phyloP scores from a whole-genome alignment of 164 flowering plant genomes.

The Umbilicus rupestris region DNA sequence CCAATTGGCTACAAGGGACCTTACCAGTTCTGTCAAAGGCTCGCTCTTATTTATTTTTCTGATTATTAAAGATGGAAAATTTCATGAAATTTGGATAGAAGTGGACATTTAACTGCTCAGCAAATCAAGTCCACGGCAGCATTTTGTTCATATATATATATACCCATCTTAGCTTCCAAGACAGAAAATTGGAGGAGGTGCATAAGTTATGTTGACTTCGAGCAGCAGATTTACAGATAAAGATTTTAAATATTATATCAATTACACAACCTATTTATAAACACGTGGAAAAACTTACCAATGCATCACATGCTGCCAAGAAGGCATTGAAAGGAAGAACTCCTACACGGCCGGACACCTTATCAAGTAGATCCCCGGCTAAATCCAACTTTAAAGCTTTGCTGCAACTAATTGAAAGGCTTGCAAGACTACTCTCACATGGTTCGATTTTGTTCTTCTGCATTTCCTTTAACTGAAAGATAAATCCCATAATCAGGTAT shows the following conservation, averaged over 20 bases:
- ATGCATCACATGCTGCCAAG: slow-evolving; percentile 54
- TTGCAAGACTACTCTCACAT: slow-evolving; percentile 48
- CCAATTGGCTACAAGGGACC: too few species aligned
- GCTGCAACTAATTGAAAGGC: slow-evolving; percentile 54
- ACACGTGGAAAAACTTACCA: slow-evolving; percentile 31
- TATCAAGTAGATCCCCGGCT: slow-evolving; percentile 62
- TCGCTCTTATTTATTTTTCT: too few species aligned
- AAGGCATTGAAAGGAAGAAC: slow-evolving; percentile 51
- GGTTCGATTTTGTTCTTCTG: slow-evolving; percentile 50
- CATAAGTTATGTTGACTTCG: not conserved
- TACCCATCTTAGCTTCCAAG: not conserved
- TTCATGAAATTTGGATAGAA: too few species aligned
- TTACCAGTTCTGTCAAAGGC: too few species aligned
- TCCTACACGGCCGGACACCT: slow-evolving; percentile 24
- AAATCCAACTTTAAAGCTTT: slow-evolving; percentile 52
- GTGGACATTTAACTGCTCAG: not conserved
- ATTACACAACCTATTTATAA: not conserved
- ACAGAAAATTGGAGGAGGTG: not conserved
- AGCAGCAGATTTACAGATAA: not conserved
- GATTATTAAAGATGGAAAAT: too few species aligned
- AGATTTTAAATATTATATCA: not conserved
- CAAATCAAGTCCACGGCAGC: not conserved
- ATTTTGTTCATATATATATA: not conserved
- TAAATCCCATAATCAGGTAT: not conserved
- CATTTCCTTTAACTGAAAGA: slow-evolving; percentile 60